Evolutionary conservation across 306 rosid species (phyloP).

Genomic region (Fagus sylvatica): DNA sequence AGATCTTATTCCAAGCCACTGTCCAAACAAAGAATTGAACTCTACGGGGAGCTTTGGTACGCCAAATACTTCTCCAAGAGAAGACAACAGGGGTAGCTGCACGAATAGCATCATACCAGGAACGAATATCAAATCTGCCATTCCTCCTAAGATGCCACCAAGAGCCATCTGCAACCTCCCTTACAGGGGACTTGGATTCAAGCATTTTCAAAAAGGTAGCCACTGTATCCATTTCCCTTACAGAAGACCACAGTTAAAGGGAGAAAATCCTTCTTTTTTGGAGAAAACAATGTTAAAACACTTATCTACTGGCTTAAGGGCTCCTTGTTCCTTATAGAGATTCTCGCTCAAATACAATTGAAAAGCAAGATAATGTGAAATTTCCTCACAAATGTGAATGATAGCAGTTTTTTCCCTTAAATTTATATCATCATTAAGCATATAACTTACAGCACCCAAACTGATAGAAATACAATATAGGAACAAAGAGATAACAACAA

Average conservation of each 20-base stretch:
- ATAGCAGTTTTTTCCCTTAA: background rate
- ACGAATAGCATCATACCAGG: no score
- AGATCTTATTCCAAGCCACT: no score
- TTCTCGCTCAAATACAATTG: background rate
- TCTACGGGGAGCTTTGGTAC: no score
- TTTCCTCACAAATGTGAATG: background rate
- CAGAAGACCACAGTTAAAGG: background rate
- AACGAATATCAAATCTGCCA: no score
- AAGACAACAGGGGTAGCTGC: no score
- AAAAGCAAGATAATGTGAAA: background rate
- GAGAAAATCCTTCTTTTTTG: background rate
- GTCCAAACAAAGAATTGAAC: no score
- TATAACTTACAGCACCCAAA: background rate
- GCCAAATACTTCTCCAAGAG: no score
- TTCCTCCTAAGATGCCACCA: no score
- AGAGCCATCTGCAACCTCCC: no score
- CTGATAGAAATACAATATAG: constrained; percentile 1
- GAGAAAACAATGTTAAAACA: background rate
- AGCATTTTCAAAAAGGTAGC: no score
- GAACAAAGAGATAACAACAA: background rate
- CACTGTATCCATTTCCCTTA: no score
- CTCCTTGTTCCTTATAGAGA: background rate
- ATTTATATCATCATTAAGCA: background rate
- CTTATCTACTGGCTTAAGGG: background rate
- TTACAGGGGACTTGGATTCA: no score